These are phyloP conservation scores for Penicillium rolfsii DNA, from an alignment of 2,329 filamentous ascomycete genomes.

Conservation along the genomic window DNA sequence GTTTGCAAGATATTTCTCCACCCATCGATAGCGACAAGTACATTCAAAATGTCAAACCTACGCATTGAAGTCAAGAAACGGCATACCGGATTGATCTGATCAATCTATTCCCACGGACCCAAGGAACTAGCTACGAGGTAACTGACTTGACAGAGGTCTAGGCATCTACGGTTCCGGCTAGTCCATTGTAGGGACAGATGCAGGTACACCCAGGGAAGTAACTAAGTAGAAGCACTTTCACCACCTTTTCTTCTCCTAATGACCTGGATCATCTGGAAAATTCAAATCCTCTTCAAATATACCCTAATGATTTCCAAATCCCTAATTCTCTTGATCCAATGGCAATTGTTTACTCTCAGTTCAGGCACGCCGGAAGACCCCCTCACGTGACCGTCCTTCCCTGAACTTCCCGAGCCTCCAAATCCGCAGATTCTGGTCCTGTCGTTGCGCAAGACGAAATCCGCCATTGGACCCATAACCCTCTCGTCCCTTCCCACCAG, in stretches of 20 bases:
- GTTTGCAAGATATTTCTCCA: background rate
- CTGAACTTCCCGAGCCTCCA: slow-evolving; percentile 49
- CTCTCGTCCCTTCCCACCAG: slow-evolving; percentile 34
- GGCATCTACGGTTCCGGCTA: background rate
- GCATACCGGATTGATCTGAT: background rate
- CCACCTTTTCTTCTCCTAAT: background rate
- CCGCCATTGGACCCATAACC: slow-evolving; percentile 44
- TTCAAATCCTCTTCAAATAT: background rate
- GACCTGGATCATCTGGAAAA: too few relatives aligned
- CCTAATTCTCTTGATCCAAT: background rate
- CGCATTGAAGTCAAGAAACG: background rate
- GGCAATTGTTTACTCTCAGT: slow-evolving; percentile 10
- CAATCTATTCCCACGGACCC: background rate
- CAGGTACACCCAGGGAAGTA: background rate
- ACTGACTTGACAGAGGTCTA: background rate
- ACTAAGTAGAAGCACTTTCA: background rate
- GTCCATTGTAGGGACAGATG: background rate
- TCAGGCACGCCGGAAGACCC: slow-evolving; percentile 8
- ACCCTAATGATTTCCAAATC: background rate
- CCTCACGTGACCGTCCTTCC: slow-evolving; percentile 37
- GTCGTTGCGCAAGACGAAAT: slow-evolving; percentile 41
- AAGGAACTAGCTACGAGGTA: background rate
- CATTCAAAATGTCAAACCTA: background rate
- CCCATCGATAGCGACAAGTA: background rate
- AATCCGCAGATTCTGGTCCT: slow-evolving; percentile 45